Conservation (phyloP, 2,329 filamentous ascomycete genomes). For the Bipolaris bicolor region DNA sequence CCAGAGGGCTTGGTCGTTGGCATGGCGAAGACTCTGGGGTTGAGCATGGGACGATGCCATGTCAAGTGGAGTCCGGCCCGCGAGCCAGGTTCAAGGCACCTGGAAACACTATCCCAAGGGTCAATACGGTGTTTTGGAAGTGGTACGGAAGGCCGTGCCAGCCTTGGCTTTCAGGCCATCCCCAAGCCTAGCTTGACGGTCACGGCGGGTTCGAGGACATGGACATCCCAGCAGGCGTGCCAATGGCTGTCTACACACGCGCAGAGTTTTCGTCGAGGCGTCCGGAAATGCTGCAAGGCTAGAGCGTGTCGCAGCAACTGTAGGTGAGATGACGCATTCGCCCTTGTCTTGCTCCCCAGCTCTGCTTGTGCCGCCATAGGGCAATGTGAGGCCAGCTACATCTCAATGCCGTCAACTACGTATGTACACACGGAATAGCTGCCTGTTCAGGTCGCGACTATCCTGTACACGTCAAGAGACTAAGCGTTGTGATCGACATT, state of each 20-base stretch:
- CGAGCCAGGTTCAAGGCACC: constrained; percentile 16
- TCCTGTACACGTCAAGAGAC: neutral
- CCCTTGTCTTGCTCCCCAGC: neutral
- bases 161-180: constrained; percentile 16
- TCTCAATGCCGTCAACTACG: neutral
- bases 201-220: neutral
- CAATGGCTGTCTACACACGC: neutral
- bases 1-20: constrained; percentile 25
- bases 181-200: constrained; percentile 1
- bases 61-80: constrained; percentile 25
- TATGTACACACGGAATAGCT: no score
- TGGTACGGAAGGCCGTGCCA: constrained; percentile 11
- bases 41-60: constrained; percentile 31
- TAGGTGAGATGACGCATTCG: constrained; percentile 1
- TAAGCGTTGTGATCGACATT: neutral
- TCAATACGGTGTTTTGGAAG: constrained; percentile 17
- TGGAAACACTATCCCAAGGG: constrained; percentile 5
- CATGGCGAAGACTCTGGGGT: constrained; percentile 17
- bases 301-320: neutral
- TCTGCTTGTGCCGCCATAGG: neutral
- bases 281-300: neutral
- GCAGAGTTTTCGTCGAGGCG: neutral
- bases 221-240: neutral
- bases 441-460: neutral
- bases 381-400: neutral